Percentiles rank a stretch among this genome's conserved stretches.
Conservation (phyloP, 148 eudicot genomes). For the Vaccinium macrocarpon region DNA sequence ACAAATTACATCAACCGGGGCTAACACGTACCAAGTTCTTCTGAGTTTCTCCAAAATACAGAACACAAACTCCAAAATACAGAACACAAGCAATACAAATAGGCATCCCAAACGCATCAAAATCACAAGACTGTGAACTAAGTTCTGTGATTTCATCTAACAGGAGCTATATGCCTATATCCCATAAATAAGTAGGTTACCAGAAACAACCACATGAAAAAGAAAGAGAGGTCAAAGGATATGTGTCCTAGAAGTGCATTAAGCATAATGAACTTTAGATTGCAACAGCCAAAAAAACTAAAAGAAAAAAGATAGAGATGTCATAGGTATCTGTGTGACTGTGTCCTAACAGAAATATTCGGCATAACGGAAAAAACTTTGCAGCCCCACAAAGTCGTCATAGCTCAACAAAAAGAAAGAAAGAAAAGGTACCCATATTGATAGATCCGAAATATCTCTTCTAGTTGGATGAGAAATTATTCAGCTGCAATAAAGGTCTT, state of each 20-base stretch:
- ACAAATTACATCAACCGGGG: background rate
- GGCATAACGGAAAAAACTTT: background rate
- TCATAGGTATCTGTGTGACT: background rate
- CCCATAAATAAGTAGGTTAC: background rate
- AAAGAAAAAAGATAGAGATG: background rate
- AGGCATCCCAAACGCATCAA: background rate
- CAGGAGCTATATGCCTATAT: background rate
- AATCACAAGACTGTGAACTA: background rate
- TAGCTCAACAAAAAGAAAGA: background rate
- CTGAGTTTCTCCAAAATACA: background rate
- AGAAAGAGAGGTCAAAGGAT: background rate
- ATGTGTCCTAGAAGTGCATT: background rate
- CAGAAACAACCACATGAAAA: background rate
- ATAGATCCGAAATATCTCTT: background rate
- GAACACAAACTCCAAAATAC: background rate
- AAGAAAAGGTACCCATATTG: background rate
- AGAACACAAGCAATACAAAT: background rate
- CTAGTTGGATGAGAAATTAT: background rate
- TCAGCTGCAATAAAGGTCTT: constrained; percentile 1
- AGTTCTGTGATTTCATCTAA: background rate
- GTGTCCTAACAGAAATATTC: background rate
- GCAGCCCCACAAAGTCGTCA: background rate
- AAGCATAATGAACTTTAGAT: background rate
- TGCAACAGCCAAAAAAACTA: background rate
- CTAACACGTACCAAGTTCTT: background rate